Evolutionary conservation across 495 filamentous ascomycete genomes (phyloP), one percentile per base, ranked within the genome.

Genomic region (Chaetomium fimeti): DNA sequence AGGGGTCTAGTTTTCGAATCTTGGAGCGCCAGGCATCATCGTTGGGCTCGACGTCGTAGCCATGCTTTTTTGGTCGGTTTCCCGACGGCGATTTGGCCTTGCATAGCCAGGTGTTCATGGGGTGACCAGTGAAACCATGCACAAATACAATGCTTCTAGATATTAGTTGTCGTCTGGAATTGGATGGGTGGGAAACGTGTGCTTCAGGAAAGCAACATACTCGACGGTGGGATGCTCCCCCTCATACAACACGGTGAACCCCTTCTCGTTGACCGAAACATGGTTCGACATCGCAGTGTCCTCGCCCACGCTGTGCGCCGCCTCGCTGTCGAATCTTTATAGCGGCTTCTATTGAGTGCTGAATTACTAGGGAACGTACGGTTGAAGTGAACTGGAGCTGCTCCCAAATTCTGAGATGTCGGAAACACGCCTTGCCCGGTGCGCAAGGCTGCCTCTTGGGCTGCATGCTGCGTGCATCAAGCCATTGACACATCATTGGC

Each of bases 81-180:
- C 42, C 57, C 8, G 25, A 6, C 11, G 28, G 47, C 29, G 16
- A 3, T 57, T 45, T 62, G 18, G 20, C 47, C 8, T 59, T 59
- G 22, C 40, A 36, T 3, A 60, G 60, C 65, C 60, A 60, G 1
- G 60, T 67, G 36, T 67, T 55, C 32, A 55, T 62, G 43, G 64
- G 65, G 36, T 66, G 63, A 0, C 68, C 65, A 22, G 49, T 58
- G 42, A 69, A 53, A 29, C 64, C 60, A 42, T 67, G 55, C 3
- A 62, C 38, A 22, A 62, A 66, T 25, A 61, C 52, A 8, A 66
- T 36, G 42, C 64, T 66, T 27, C 13, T 2, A 11, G 32, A 24
- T n/a, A n/a, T 60, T 12, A 36, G 38, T 13, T 29, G 11, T 18
- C 24, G 12, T 27, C 3, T 13, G 28, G 2, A 24, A 52, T 13